Evolutionary conservation across 495 filamentous ascomycete genomes (phyloP).

Genomic region (Hyaloscypha hepaticicola): DNA sequence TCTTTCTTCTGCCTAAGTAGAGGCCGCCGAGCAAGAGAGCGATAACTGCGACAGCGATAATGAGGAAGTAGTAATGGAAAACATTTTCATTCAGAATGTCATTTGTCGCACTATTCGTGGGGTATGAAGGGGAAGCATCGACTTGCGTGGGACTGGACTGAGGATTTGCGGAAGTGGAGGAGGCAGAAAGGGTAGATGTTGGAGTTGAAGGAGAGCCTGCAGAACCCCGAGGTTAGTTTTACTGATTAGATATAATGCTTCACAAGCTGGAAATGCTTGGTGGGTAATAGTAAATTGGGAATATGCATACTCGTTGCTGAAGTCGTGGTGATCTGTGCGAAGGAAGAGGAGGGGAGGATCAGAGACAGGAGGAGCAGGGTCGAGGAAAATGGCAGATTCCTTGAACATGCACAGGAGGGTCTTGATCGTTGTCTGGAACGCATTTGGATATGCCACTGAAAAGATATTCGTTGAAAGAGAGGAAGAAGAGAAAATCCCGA

Average conservation of each 20-base stretch:
- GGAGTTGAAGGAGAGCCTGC: background rate
- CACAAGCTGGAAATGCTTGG: background rate
- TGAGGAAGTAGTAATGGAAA: constrained; percentile 38
- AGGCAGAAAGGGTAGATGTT: constrained; percentile 8
- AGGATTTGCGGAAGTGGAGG: background rate
- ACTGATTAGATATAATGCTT: background rate
- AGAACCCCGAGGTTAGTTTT: background rate
- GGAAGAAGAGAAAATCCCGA: background rate
- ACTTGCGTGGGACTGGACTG: constrained; percentile 4
- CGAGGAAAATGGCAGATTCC: constrained; percentile 17
- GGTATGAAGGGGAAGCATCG: constrained; percentile 11
- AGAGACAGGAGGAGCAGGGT: constrained; percentile 23
- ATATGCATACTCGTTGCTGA: background rate
- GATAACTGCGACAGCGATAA: constrained; percentile 23
- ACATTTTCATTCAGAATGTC: constrained; percentile 22
- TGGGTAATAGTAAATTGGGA: background rate
- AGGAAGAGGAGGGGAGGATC: constrained; percentile 22
- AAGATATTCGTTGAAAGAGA: background rate
- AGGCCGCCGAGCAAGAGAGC: constrained; percentile 33
- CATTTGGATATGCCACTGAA: constrained; percentile 10
- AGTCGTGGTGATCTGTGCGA: constrained; percentile 16
- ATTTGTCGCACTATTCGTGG: background rate
- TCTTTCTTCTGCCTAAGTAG: constrained; percentile 22
- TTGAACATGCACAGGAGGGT: constrained; percentile 13
- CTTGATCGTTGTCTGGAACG: background rate